Base-by-base conservation (phyloP, 495 filamentous ascomycete species). In the Aspergillus taichungensis region DNA sequence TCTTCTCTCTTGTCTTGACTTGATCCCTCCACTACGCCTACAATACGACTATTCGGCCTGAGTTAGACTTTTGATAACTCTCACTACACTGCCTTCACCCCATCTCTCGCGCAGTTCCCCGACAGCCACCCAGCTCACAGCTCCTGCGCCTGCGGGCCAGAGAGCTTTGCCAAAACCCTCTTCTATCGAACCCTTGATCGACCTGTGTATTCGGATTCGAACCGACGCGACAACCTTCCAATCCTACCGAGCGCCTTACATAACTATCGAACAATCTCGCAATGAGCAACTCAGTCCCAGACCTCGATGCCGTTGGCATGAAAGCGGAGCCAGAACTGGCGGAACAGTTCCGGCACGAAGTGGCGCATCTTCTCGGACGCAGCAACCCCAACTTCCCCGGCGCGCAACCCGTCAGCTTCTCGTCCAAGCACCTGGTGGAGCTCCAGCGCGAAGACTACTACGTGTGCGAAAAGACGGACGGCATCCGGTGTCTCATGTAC, bases 391-490 rank as follows among this genome's bases (percentile, higher is more conserved):
- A 60, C 46, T 98, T 98, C 47, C 92, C 92, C 3, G 92, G 92
- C 51, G 91, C 92, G 38, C 92, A 98, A 64, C 92, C 92, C 9
- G 88, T 98, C 43, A 90, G 84, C 55, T 97, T 98, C 60, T 74
- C 84, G 38, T 66, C 80, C 14, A 71, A 76, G 46, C 92, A 98
- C 58, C 59, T 95, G 5, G 62, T 77, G 2, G 89, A 90, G 66
- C 72, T 98, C 8, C 79, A 82, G 32, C 74, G 73, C 33, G 69
- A 82, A 42, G 92, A 97, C 62, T 98, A 96, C 67, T 97, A 87
- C 59, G 85, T 98, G 52, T 96, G 92, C 71, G 92, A 98, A 67
- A 98, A 98, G 66, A 94, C 91, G 0, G 92, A 98, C 59, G 92
- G 92, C 31, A 88, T 97, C 54, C 82, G 92, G 34, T 96, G 90